Evolutionary conservation across 805 yeast species (phyloP), one percentile per base, ranked within the genome.

Genomic region (Sugiyamaella chiloensis): DNA sequence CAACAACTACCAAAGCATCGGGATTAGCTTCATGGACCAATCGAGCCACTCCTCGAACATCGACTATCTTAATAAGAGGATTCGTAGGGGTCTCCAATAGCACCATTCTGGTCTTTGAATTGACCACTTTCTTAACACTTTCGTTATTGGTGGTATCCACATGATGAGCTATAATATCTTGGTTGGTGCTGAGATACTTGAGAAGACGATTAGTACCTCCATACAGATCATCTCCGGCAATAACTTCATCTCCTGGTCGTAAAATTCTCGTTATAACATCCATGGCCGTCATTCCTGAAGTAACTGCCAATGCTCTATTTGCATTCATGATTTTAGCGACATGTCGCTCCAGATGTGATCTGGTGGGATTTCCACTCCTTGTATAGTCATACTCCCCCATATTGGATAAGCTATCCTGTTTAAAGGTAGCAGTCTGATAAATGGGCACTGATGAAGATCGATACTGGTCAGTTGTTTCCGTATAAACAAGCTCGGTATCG

Each of bases 401-500:
- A 58, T 84, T 81, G 32, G 78, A 71, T 52, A 87, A 69, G 0
- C 86, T 78, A 39, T 74, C 75, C 65, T 87, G 93, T 67, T 88
- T 89, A 73, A 90, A 90, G 4, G 98, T 90, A n/a, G 98, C 96
- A 0, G 93, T 80, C 65, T 87, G 95, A 68, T 90, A 90, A 34
- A 90, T 72, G 3, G 98, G 97, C 8, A 95, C 87, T 23, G 84
- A 83, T 4, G 93, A 83, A 1, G 96, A 80, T 53, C 83, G 79
- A 71, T 81, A 78, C 59, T 80, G 83, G 67, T 90, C 97, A 2
- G 70, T 59, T 56, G 81, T 74, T 54, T 75, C 76, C 40, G 79
- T 67, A 52, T 71, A 74, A 24, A 86, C 90, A 46, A 86, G 72
- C 60, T 84, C 85, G 6, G 95, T 85, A 57, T 83, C 87, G 34